Percentiles rank a stretch among this genome's conserved stretches.
phyloP scores from a whole-genome alignment of 2,329 filamentous ascomycete species.

The Verruconis gallopava region DNA sequence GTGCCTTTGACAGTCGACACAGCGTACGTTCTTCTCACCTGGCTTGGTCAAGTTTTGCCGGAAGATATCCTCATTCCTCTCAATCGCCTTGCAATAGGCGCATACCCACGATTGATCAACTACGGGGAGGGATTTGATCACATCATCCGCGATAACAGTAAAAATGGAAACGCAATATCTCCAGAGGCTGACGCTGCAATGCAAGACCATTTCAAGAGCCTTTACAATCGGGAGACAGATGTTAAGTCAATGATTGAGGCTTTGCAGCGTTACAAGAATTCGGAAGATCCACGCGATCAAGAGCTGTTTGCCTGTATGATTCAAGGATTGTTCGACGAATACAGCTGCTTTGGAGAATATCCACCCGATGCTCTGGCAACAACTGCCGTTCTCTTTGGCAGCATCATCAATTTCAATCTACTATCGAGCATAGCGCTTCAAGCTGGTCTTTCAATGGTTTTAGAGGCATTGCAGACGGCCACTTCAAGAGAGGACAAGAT shows the following conservation, averaged over 20 bases:
- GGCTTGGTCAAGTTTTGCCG: constrained; percentile 49
- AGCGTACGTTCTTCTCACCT: constrained; percentile 64
- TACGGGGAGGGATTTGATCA: constrained; percentile 89
- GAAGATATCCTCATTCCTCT: constrained; percentile 64
- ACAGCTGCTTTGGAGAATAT: constrained; percentile 88
- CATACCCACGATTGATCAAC: constrained; percentile 89
- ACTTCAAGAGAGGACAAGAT: constrained; percentile 56
- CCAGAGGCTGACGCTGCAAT: constrained; percentile 74
- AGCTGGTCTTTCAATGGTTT: constrained; percentile 90
- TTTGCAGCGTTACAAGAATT: constrained; percentile 77
- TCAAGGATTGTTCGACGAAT: constrained; percentile 93
- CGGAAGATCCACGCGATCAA: constrained; percentile 70
- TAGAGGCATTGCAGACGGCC: constrained; percentile 77
- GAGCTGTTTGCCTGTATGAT: constrained; percentile 99
- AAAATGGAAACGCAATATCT: constrained; percentile 68
- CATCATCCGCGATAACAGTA: constrained; percentile 75
- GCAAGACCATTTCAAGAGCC: constrained; percentile 95
- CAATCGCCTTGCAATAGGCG: constrained; percentile 78
- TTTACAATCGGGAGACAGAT: constrained; percentile 87
- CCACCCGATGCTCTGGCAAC: constrained; percentile 92
- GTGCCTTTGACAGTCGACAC: constrained; percentile 75
- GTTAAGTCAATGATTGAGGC: constrained; percentile 76
- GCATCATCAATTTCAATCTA: constrained; percentile 86
- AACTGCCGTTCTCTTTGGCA: constrained; percentile 90
- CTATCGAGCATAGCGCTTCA: constrained; percentile 83